Percentiles rank a stretch among this genome's conserved stretches.
These are phyloP conservation scores for Termitomyces eurrhizus DNA, from an alignment of 768 basidiomycete species.

Conservation along the genomic window DNA sequence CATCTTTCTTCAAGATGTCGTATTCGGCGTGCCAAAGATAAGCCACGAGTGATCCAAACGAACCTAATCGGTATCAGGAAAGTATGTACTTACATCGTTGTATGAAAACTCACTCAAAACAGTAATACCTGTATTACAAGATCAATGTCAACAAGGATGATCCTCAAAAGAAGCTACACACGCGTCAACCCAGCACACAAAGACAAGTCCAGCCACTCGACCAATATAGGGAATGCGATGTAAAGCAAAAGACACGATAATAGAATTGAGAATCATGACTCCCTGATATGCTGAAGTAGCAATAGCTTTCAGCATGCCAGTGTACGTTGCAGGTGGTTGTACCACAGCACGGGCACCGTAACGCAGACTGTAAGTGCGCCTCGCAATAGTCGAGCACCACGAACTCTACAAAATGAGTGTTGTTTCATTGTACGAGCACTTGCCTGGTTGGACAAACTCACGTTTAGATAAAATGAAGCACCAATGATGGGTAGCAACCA, in stretches of 20 bases:
- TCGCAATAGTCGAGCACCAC: conserved; percentile 76
- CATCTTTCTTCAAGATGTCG: conserved; percentile 82
- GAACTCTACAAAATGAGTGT: conserved; percentile 45
- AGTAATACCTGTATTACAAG: conserved; percentile 63
- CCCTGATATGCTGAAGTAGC: conserved; percentile 80
- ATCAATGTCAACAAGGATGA: not conserved
- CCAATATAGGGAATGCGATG: conserved; percentile 65
- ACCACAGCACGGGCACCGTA: conserved; percentile 57
- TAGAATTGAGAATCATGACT: conserved; percentile 78
- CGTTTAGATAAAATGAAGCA: conserved; percentile 78
- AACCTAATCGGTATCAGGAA: conserved; percentile 44
- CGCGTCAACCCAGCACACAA: conserved; percentile 86
- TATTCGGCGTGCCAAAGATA: conserved; percentile 65
- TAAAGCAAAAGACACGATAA: conserved; percentile 63
- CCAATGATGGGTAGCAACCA: conserved; percentile 81
- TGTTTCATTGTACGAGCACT: not conserved
- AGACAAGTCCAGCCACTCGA: conserved; percentile 55
- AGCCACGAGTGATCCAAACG: conserved; percentile 72
- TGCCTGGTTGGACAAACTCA: conserved; percentile 31
- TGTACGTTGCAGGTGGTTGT: conserved; percentile 49
- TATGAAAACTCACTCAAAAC: conserved; percentile 65
- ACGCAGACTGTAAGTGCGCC: conserved; percentile 67
- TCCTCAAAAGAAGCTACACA: conserved; percentile 38
- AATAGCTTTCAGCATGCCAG: conserved; percentile 66
- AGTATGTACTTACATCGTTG: not conserved